Conservation (phyloP, 441 rosid species). For the Metrosideros polymorpha region DNA sequence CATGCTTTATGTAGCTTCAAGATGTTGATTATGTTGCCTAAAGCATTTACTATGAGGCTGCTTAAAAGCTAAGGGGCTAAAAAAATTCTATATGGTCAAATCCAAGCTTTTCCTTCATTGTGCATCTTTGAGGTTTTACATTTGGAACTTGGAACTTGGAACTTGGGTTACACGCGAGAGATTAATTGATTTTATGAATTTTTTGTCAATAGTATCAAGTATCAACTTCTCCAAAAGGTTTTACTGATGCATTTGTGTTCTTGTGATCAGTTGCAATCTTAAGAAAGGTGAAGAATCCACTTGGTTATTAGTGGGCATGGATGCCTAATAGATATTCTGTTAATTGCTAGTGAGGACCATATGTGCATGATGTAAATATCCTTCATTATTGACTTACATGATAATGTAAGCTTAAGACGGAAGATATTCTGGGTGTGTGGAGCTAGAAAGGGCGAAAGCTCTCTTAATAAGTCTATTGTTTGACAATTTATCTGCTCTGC, state of each 20-base stretch:
- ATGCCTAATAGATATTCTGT: background rate
- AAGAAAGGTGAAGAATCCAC: background rate
- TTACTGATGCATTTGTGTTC: background rate
- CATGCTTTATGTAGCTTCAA: background rate
- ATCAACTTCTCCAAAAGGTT: background rate
- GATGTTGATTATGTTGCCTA: background rate
- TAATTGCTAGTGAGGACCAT: background rate
- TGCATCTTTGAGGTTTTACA: background rate
- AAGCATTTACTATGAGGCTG: background rate
- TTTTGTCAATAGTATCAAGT: background rate
- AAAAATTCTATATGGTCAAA: background rate
- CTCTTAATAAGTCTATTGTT: background rate
- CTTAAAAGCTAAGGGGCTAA: background rate
- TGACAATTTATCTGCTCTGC: background rate
- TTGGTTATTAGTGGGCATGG: background rate
- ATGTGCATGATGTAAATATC: background rate
- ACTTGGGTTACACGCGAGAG: background rate
- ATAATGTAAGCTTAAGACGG: background rate
- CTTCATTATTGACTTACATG: background rate
- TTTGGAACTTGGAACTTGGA: background rate
- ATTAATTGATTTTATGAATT: background rate
- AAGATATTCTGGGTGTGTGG: background rate
- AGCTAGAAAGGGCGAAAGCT: background rate
- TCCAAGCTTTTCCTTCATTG: background rate
- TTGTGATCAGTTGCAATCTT: background rate